Base-by-base conservation (phyloP, 352 stramenopile species). In the Phytopythium oedochilum region DNA sequence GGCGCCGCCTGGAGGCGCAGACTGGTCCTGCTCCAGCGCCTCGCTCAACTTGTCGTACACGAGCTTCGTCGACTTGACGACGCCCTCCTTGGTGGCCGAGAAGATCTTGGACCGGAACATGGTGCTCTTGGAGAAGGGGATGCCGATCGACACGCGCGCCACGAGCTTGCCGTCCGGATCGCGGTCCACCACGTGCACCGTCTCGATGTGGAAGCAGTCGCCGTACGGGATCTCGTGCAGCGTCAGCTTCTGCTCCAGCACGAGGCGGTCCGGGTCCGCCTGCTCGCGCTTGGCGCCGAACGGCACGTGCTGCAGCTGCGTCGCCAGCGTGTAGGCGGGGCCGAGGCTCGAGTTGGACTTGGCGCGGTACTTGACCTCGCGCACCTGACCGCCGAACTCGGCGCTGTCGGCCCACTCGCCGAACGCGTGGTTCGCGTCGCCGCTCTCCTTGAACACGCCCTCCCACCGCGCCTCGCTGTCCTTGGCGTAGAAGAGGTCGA, bases 41-140 rank as follows among this genome's bases (percentile, higher is more conserved):
- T 78, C 77, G 20, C 63, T 74, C 1, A 90, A 50, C 14, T 80
- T 73, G 10, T 88, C 69, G 29, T 83, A 88, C 1, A 87, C 38
- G 32, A 71, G 55, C 36, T 81, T 82, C 15, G 66, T 74, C 26
- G 75, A 72, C 54, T 90, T 90, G 12, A 82, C 49, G 22, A 88
- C 61, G 5, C 80, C 80, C 29, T 90, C 80, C 49, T 82, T 82
- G 11, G 77, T 86, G 5, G 61, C 71, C 4, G 82, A 88, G n/a
- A 82, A 66, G 42, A 94, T 94, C 65, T 92, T 94, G 5, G 71
- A 76, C 66, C 88, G 88, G 57, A 90, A 94, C 76, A 94, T 88
- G 23, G 81, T 92, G 40, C 73, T 84, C 53, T 92, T 94, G 18
- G 75, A 86, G 61, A 94, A 94, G 45, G 82, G 81, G 43, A 94